Conservation (phyloP, 805 yeast species). For the Teunomyces atbi region DNA sequence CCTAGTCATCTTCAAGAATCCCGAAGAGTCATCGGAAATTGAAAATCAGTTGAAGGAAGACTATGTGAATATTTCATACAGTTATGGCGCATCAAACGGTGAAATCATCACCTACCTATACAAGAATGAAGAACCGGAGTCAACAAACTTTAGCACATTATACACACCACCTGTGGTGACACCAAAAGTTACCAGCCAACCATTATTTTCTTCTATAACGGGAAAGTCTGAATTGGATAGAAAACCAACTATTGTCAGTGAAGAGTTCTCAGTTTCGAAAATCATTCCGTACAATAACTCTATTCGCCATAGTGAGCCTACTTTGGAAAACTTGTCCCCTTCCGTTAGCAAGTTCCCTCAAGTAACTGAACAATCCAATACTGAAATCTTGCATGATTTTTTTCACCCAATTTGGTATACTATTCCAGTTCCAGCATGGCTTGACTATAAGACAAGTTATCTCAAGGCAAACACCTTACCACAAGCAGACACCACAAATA, state of each 20-base stretch:
- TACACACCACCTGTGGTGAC: slow-evolving; percentile 21
- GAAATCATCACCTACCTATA: slow-evolving; percentile 50
- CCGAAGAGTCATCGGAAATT: slow-evolving; percentile 29
- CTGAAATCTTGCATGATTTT: slow-evolving; percentile 39
- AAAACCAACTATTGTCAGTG: slow-evolving; percentile 65
- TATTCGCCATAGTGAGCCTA: slow-evolving; percentile 18
- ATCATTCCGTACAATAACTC: slow-evolving; percentile 51
- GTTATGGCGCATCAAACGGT: slow-evolving; percentile 51
- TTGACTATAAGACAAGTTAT: slow-evolving; percentile 27
- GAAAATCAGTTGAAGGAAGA: slow-evolving; percentile 52
- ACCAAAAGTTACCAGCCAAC: slow-evolving; percentile 61
- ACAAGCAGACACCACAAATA: slow-evolving; percentile 2
- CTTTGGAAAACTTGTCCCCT: slow-evolving; percentile 32
- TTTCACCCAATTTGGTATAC: slow-evolving; percentile 48
- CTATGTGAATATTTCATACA: slow-evolving; percentile 56
- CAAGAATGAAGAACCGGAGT: slow-evolving; percentile 30
- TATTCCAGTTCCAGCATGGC: slow-evolving; percentile 42
- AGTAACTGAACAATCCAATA: slow-evolving; percentile 29
- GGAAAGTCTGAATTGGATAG: slow-evolving; percentile 73
- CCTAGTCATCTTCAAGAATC: slow-evolving; percentile 16
- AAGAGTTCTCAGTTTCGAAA: slow-evolving; percentile 63
- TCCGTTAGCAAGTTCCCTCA: slow-evolving; percentile 31
- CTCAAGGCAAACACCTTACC: slow-evolving; percentile 11
- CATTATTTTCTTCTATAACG: slow-evolving; percentile 74
- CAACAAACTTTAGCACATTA: slow-evolving; percentile 17